Base-by-base conservation (phyloP, 140 eudicot genomes). In the Bidens hawaiensis region DNA sequence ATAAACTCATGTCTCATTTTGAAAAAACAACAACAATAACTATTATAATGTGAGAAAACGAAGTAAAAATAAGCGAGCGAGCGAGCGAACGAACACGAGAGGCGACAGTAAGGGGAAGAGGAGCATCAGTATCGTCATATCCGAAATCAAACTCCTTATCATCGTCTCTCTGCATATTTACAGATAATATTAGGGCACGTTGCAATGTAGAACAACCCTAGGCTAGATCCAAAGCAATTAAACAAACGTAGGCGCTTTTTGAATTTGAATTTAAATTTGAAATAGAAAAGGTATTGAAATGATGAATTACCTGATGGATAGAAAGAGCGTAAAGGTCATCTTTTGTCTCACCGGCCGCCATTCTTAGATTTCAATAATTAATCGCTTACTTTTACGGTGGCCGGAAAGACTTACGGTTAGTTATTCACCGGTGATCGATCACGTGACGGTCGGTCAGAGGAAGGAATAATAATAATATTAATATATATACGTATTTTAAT, bases 161-260 rank as follows among this genome's bases (percentile, higher is more conserved):
- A 61, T 81, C 97, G 41, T 80, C 83, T 75, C 74, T 86, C 95
- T 91, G 94, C 88, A 87, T n/a, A n/a, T n/a, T n/a, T n/a, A n/a
- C n/a, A n/a, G n/a, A n/a, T n/a, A 17, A 19, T 22, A 38, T 38
- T 48, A 63, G 23, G 40, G 64, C 34, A 49, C 46, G 43, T 47
- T 53, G 19, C 65, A 71, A 45, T 67, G 70, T 36, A 67, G 25
- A 78, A 68, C 79, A n/a, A n/a, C n/a, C n/a, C n/a, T n/a, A n/a
- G n/a, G 34, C 72, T 78, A 73, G 71, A 68, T 67, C 72, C 27
- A 56, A 1, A 41, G 3, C 10, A 38, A 40, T 48, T n/a, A n/a
- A n/a, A n/a, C 10, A 22, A 17, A 61, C 47, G 33, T 19, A 55
- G 26, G 42, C 58, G 56, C 17, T n/a, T 17, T 64, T 17, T 19